Conservation (phyloP, 2,329 filamentous ascomycete genomes). For the Xylaria multiplex region DNA sequence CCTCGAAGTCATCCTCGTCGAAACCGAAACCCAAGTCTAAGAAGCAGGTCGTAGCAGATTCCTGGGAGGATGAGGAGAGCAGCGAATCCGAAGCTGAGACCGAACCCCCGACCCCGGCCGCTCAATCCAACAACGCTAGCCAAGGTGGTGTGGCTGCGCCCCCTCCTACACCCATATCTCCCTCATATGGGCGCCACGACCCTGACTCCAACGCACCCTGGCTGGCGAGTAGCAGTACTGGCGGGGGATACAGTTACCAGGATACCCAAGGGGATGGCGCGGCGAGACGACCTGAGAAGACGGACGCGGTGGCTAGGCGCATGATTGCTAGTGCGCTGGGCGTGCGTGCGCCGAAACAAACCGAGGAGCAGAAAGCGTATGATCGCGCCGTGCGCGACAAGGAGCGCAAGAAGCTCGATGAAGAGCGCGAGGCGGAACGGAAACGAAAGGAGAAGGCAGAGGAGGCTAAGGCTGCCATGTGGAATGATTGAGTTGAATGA, state of each 20-base stretch:
- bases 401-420: slow-evolving; percentile 80
- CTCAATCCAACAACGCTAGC: slow-evolving; percentile 36
- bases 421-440: slow-evolving; percentile 74
- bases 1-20: slow-evolving; percentile 16
- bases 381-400: slow-evolving; percentile 84
- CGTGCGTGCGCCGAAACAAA: slow-evolving; percentile 80
- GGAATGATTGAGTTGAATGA: slow-evolving; percentile 71
- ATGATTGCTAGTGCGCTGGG: slow-evolving; percentile 92
- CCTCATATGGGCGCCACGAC: slow-evolving; percentile 51
- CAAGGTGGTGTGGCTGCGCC: slow-evolving; percentile 61
- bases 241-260: slow-evolving; percentile 25
- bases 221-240: slow-evolving; percentile 24
- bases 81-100: slow-evolving; percentile 55
- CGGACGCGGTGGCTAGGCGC: slow-evolving; percentile 86
- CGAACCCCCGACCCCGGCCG: slow-evolving; percentile 38
- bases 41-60: slow-evolving; percentile 68
- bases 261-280: slow-evolving; percentile 26
- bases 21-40: slow-evolving; percentile 47
- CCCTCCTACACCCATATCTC: slow-evolving; percentile 73
- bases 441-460: slow-evolving; percentile 72
- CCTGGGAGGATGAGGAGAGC: slow-evolving; percentile 79
- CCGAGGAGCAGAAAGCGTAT: slow-evolving; percentile 88
- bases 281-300: slow-evolving; percentile 76
- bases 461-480: slow-evolving; percentile 82
- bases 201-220: slow-evolving; percentile 29